Evolutionary conservation across 2,329 filamentous ascomycete species (phyloP).

Genomic region (Cytospora mali): DNA sequence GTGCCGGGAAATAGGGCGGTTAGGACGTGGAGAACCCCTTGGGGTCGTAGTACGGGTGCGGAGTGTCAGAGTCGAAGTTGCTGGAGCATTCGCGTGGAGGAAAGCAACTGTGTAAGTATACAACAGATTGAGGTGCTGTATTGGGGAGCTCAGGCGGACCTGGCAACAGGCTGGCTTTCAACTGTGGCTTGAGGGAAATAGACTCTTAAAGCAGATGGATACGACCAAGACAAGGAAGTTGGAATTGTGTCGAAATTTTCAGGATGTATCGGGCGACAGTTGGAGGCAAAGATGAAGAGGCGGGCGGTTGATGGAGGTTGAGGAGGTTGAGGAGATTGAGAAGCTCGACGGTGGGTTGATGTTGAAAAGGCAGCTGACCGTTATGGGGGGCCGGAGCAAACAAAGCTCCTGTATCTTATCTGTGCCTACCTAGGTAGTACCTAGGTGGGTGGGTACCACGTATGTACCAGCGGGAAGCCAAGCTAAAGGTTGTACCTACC

Average conservation of each 20-base stretch:
- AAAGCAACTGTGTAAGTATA: background rate
- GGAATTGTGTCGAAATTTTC: background rate
- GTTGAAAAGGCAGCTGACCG: background rate
- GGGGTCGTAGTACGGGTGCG: no score
- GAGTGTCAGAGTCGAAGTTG: no score
- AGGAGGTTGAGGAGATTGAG: background rate
- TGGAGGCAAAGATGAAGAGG: background rate
- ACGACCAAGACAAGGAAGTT: background rate
- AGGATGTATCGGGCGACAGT: background rate
- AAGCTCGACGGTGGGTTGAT: background rate
- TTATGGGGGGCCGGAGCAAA: no score
- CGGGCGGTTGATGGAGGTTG: background rate
- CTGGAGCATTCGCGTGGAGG: no score
- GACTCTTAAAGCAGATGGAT: background rate
- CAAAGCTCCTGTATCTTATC: no score
- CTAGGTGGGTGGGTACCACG: background rate
- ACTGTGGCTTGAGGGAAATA: background rate
- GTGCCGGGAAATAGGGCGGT: no score
- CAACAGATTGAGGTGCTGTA: background rate
- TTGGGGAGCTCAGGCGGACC: background rate
- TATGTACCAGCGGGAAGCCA: no score
- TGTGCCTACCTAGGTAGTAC: background rate
- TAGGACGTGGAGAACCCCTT: no score
- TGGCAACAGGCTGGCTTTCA: background rate
- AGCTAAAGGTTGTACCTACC: background rate